Base-by-base conservation (phyloP, 805 yeast species). In the Ascoidea rubescens region DNA sequence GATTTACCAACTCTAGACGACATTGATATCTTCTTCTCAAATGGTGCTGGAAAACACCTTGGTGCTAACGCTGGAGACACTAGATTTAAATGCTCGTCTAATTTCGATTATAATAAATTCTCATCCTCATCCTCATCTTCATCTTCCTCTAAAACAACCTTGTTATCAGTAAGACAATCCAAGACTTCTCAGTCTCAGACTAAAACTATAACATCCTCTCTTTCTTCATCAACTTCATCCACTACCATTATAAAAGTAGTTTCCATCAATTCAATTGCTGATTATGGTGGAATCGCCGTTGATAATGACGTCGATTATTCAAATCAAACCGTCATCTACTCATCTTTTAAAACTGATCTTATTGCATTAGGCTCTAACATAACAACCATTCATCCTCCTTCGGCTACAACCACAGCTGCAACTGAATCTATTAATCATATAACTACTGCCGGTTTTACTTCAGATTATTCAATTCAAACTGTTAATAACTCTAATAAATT, bases 1-100 rank as follows among this genome's bases (percentile, higher is more conserved):
- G 61, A 71, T 47, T 72, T 82, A 47, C 97, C 97, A 50, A 80
- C 86, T 67, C 96, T 96, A 58, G 56, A 67, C 33, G 90, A 82
- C 48, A 95, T 95, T 6, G 75, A 82, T 55, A 73, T 69, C 54
- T 86, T 74, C 67, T 72, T 87, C 62, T 70, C 71, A 48, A 73
- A 78, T 42, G 89, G 89, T 61, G 85, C 87, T 16, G 87, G 73
- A 32, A 69, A 67, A 50, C 74, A 77, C 45, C 64, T 68, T 57
- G 83, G 83, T 47, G 67, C 77, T 62, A 61, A 57, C 8, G 14
- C 14, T 37, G 43, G 43, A 2, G 14, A 10, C 43, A 37, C 43
- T 14, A 37, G 14, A 37, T 37, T 10, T 37, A 37, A 37, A 37
- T 37, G 43, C 14, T 37, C 43, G 47, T 52, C 65, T 5, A 59